Conservation (phyloP, 768 basidiomycete species). For the Tricholoma bakamatsutake region DNA sequence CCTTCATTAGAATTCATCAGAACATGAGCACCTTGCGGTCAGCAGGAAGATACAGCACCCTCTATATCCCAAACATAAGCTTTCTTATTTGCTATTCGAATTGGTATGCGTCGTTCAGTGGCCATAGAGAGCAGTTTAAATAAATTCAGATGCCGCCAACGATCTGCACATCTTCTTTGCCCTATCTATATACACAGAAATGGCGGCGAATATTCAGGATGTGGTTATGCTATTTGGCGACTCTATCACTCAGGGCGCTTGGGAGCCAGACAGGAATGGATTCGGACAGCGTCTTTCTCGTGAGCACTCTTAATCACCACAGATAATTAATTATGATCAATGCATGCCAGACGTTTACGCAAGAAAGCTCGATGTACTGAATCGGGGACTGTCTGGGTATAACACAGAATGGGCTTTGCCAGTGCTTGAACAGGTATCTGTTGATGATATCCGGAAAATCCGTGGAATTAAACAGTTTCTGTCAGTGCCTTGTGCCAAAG, state of each 20-base stretch:
- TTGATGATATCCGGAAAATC: neutral
- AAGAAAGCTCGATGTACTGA: constrained; percentile 80
- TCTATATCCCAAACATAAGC: constrained; percentile 90
- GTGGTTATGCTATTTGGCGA: constrained; percentile 75
- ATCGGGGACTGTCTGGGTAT: constrained; percentile 81
- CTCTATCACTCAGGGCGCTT: constrained; percentile 70
- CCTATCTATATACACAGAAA: constrained; percentile 17
- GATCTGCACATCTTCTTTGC: neutral
- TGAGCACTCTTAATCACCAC: constrained; percentile 26
- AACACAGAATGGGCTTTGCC: constrained; percentile 85
- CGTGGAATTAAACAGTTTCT: neutral
- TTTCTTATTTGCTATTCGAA: constrained; percentile 72
- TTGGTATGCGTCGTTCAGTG: constrained; percentile 37
- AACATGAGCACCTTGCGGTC: neutral
- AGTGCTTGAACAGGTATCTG: constrained; percentile 66
- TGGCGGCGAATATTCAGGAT: constrained; percentile 59
- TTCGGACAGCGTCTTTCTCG: constrained; percentile 65
- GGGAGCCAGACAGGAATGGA: constrained; percentile 46
- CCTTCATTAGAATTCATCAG: constrained; percentile 12
- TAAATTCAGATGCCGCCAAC: no score
- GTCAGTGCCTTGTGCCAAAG: constrained; percentile 54
- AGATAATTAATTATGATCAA: neutral
- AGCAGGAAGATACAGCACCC: constrained; percentile 36
- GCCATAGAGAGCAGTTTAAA: constrained; percentile 8
- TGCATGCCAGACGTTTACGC: constrained; percentile 57